These are phyloP conservation scores for Ophiostoma triangulosporum DNA, from an alignment of 2,329 filamentous ascomycete species.

Conservation along the genomic window DNA sequence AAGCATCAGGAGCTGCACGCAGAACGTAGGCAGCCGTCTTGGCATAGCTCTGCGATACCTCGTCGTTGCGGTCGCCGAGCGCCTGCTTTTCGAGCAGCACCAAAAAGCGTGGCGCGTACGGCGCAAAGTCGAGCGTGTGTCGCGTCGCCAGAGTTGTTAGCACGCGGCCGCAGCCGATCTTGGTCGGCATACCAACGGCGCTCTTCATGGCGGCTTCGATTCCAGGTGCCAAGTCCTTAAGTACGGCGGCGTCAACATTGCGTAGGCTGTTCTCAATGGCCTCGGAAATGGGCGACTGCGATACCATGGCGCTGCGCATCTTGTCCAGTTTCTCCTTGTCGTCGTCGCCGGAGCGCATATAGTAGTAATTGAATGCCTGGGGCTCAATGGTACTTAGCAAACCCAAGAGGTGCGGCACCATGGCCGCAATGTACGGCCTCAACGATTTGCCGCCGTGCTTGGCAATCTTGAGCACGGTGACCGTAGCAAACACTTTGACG, in stretches of 20 bases:
- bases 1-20: slow-evolving; percentile 37
- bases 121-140: slow-evolving; percentile 59
- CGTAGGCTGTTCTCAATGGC: slow-evolving; percentile 83
- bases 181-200: slow-evolving; percentile 82
- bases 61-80: slow-evolving; percentile 74
- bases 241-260: slow-evolving; percentile 63
- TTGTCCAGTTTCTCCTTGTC: slow-evolving; percentile 86
- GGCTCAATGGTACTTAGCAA: slow-evolving; percentile 81
- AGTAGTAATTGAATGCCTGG: slow-evolving; percentile 80
- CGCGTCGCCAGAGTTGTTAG: slow-evolving; percentile 75
- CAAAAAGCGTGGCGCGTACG: slow-evolving; percentile 63
- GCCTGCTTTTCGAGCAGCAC: slow-evolving; percentile 67
- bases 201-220: slow-evolving; percentile 71
- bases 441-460: slow-evolving; percentile 76
- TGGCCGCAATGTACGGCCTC: slow-evolving; percentile 64
- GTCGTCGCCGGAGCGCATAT: slow-evolving; percentile 76
- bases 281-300: slow-evolving; percentile 79
- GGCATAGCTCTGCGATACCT: slow-evolving; percentile 81
- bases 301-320: slow-evolving; percentile 66
- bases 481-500: slow-evolving; percentile 69
- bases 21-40: slow-evolving; percentile 76
- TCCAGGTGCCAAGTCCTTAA: slow-evolving; percentile 56
- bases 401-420: slow-evolving; percentile 69
- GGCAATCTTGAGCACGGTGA: slow-evolving; percentile 74
- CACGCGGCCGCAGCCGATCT: slow-evolving; percentile 79